Percentiles rank a stretch among this genome's conserved stretches.
Evolutionary conservation across 1,284 basidiomycete genomes (phyloP).

Genomic region (Rugosomyces carneus): DNA sequence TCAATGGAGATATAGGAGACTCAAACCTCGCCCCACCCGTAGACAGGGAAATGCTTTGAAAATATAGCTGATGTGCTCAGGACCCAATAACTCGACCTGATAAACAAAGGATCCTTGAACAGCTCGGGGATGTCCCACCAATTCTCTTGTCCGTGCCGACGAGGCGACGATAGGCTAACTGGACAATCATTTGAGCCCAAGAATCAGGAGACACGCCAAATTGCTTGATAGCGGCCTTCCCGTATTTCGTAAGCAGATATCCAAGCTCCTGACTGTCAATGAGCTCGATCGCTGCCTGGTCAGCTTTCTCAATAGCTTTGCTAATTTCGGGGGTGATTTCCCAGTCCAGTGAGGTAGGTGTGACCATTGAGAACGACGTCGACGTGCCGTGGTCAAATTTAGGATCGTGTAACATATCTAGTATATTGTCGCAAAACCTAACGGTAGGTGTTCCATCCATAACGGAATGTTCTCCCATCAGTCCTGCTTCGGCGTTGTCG

Average conservation of each 20-base stretch:
- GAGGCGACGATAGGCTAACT: constrained; percentile 78
- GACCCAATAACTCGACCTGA: constrained; percentile 63
- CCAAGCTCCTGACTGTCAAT: constrained; percentile 63
- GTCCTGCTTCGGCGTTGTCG: constrained; percentile 73
- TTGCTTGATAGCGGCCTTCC: constrained; percentile 83
- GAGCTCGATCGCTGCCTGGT: constrained; percentile 53
- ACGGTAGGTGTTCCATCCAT: constrained; percentile 75
- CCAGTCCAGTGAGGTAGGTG: constrained; percentile 54
- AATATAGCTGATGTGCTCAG: constrained; percentile 86
- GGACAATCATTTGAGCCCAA: constrained; percentile 89
- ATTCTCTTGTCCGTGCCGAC: constrained; percentile 37
- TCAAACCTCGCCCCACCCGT: constrained; percentile 79
- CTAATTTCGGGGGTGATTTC: constrained; percentile 44
- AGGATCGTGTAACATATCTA: constrained; percentile 57
- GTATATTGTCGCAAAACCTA: constrained; percentile 65
- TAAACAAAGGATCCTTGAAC: constrained; percentile 68
- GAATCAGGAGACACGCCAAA: constrained; percentile 84
- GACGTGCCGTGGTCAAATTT: constrained; percentile 48
- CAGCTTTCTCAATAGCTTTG: constrained; percentile 51
- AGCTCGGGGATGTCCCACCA: constrained; percentile 67
- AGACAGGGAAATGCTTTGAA: constrained; percentile 72
- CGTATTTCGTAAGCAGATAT: constrained; percentile 70
- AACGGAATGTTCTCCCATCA: constrained; percentile 89
- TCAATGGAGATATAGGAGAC: constrained; percentile 11
- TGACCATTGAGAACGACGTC: constrained; percentile 18